Evolutionary conservation across 441 rosid species (phyloP).

Genomic region (Hypseocharis bilobata): DNA sequence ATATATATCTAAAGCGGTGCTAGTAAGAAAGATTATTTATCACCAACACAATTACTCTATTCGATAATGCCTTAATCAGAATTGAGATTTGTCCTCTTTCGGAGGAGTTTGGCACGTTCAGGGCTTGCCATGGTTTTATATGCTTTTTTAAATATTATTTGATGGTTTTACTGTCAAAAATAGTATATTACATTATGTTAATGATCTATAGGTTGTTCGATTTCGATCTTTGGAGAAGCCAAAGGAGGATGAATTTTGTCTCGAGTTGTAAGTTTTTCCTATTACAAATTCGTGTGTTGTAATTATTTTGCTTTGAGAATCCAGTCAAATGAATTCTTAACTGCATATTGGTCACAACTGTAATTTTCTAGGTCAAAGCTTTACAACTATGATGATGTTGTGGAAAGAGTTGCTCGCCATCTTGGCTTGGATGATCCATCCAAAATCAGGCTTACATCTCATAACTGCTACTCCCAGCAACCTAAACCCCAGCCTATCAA

Average conservation of each 20-base stretch:
- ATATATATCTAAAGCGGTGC: no score
- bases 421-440: constrained; percentile 61
- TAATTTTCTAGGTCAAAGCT: constrained; percentile 46
- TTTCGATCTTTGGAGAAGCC: constrained; percentile 66
- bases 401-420: constrained; percentile 50
- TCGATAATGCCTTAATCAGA: not conserved
- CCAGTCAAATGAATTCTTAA: not conserved
- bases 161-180: not conserved
- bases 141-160: not conserved
- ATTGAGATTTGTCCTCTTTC: not conserved
- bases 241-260: constrained; percentile 60
- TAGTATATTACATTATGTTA: not conserved
- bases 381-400: constrained; percentile 65
- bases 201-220: constrained; percentile 42
- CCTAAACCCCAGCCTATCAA: constrained; percentile 74
- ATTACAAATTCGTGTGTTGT: not conserved
- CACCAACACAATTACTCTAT: no score
- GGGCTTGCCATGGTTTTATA: not conserved
- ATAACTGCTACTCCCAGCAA: constrained; percentile 69
- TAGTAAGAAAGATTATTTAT: no score
- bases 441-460: constrained; percentile 64
- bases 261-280: constrained; percentile 53
- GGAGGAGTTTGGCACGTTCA: not conserved
- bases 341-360: not conserved
- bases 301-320: not conserved